Evolutionary conservation across 306 rosid species (phyloP), one percentile per base, ranked within the genome.

Genomic region (Hippophae tibetana): DNA sequence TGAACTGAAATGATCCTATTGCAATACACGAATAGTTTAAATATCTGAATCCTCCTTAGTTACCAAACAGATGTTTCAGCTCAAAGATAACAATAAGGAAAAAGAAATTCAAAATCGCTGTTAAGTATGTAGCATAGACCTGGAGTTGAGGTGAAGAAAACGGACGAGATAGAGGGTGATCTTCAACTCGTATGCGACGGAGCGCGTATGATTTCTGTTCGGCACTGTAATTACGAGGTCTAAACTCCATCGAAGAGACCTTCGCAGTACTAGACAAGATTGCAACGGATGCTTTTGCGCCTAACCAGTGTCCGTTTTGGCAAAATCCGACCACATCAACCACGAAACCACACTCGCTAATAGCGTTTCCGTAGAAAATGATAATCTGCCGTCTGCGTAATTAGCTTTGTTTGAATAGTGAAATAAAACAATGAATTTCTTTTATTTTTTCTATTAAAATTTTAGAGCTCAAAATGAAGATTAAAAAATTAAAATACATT

Each of bases 211-310:
- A 58, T 63, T 69, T 45, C 11, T 67, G 61, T 61, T 90, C 84
- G 14, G 86, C 76, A 44, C 25, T 59, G 86, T 87, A 90, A 60
- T 75, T 64, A 59, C 98, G 95, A 43, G 72, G 77, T 74, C 83
- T 85, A 84, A 90, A 87, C 86, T 83, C 96, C 96, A 90, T 85
- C 71, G 62, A 63, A 71, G 67, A 69, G 26, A 49, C 62, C 25
- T n/a, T 18, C 5, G 56, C 48, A 8, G 60, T 40, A 13, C 38
- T 31, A 31, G 38, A 31, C 38, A 31, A 31, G 3, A 31, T 31
- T 31, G 5, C 38, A 31, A 31, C 38, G 38, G 38, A 31, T 31
- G 38, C 38, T 31, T 31, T 31, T 31, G 38, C 38, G 38, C 38
- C 38, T 31, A 31, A 31, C 38, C 38, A 31, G 5, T 31, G 38